A percentile compares a stretch with the other conserved stretches of the same genome.
phyloP scores from a whole-genome alignment of 2,329 filamentous ascomycete genomes.

The Zasmidium citrigriseum region DNA sequence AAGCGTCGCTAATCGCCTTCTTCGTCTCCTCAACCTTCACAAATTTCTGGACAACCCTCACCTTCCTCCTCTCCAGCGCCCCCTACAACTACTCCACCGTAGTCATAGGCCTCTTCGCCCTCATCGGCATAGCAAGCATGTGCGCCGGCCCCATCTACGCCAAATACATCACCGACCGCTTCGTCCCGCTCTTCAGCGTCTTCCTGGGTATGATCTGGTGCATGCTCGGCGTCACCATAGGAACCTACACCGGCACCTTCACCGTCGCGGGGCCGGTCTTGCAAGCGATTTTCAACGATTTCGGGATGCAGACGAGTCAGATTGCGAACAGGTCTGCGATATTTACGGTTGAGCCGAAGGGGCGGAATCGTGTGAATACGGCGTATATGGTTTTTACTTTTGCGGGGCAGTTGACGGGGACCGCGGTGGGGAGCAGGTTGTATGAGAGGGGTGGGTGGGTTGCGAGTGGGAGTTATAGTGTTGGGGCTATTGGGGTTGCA shows the following conservation, averaged over 20 bases:
- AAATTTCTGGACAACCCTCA: constrained; percentile 73
- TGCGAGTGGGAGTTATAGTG: constrained; percentile 56
- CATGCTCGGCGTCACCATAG: constrained; percentile 64
- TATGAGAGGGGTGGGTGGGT: constrained; percentile 61
- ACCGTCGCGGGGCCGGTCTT: constrained; percentile 71
- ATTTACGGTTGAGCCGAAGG: constrained; percentile 69
- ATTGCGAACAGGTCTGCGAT: constrained; percentile 73
- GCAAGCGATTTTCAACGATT: constrained; percentile 69
- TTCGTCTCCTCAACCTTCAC: constrained; percentile 64
- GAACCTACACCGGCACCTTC: constrained; percentile 67
- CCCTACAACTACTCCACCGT: constrained; percentile 70
- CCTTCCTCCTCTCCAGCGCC: constrained; percentile 70
- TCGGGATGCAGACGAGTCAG: constrained; percentile 72
- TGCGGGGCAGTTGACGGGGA: constrained; percentile 72
- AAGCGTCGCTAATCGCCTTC: constrained; percentile 68
- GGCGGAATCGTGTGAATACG: constrained; percentile 75
- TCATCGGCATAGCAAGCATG: constrained; percentile 74
- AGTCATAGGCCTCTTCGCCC: constrained; percentile 73
- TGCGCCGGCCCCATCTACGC: constrained; percentile 69
- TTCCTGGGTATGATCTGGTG: constrained; percentile 62
- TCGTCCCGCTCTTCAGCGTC: constrained; percentile 68
- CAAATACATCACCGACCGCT: constrained; percentile 67
- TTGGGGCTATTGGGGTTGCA: constrained; percentile 55
- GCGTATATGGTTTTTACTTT: constrained; percentile 79
- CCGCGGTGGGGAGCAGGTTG: constrained; percentile 54